These are phyloP conservation scores for Xylaria venustula DNA, from an alignment of 495 filamentous ascomycete genomes.

Conservation along the genomic window DNA sequence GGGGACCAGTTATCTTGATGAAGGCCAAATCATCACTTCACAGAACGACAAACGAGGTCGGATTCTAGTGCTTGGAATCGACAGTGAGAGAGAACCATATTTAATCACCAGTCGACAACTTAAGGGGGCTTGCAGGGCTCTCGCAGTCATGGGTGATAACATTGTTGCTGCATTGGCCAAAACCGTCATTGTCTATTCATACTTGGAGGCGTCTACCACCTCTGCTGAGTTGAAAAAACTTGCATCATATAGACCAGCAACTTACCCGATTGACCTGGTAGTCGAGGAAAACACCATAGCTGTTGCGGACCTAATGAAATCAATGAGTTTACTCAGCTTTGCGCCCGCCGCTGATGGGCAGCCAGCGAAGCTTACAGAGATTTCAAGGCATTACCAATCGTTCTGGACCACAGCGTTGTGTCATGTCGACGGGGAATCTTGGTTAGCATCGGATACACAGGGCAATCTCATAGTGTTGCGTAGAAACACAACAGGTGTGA, in stretches of 20 bases:
- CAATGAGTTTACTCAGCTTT: constrained; percentile 72
- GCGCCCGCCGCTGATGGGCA: constrained; percentile 41
- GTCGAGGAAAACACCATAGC: constrained; percentile 70
- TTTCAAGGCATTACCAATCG: constrained; percentile 76
- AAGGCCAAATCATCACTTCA: constrained; percentile 38
- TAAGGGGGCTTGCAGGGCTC: constrained; percentile 73
- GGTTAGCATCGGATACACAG: constrained; percentile 78
- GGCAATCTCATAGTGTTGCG: constrained; percentile 82
- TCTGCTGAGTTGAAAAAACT: constrained; percentile 59
- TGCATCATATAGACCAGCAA: constrained; percentile 76
- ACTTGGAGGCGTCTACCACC: constrained; percentile 47
- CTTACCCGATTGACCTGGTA: constrained; percentile 80
- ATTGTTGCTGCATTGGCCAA: constrained; percentile 86
- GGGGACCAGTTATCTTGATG: constrained; percentile 75
- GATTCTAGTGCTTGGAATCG: constrained; percentile 81
- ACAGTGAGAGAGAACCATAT: constrained; percentile 67
- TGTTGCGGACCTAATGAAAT: constrained; percentile 94
- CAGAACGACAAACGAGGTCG: constrained; percentile 61
- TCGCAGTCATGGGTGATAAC: constrained; percentile 71
- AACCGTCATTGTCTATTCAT: constrained; percentile 68
- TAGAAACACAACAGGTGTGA: constrained; percentile 68
- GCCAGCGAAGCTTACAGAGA: constrained; percentile 60
- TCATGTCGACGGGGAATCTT: constrained; percentile 67
- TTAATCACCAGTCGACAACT: constrained; percentile 61
- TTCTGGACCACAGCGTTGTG: constrained; percentile 78